These are phyloP conservation scores for Aureobasidium lini DNA, from an alignment of 2,329 filamentous ascomycete species.

Conservation along the genomic window DNA sequence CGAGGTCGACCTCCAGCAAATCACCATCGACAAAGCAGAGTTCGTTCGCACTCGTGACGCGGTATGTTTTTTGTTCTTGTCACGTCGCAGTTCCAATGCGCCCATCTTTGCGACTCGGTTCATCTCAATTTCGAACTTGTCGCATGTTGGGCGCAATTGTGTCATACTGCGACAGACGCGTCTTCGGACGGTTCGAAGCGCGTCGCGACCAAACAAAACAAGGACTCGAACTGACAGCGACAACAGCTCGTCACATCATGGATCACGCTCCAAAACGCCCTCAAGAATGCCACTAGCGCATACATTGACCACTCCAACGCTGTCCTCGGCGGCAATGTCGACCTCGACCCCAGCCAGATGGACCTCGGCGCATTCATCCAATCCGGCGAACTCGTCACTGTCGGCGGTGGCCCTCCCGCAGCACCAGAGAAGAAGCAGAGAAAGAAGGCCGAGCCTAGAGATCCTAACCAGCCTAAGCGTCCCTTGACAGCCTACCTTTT, in stretches of 20 bases:
- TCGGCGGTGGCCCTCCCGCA: slow-evolving; percentile 10
- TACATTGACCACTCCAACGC: slow-evolving; percentile 86
- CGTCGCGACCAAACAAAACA: slow-evolving; percentile 13
- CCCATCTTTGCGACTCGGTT: slow-evolving; percentile 17
- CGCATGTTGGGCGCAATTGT: slow-evolving; percentile 9
- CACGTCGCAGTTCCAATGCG: neutral
- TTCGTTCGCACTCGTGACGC: slow-evolving; percentile 75
- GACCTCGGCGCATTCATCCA: slow-evolving; percentile 9
- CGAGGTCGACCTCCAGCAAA: slow-evolving; percentile 4
- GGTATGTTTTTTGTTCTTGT: slow-evolving; percentile 48
- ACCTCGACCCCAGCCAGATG: slow-evolving; percentile 21
- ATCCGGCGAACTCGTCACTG: slow-evolving; percentile 12
- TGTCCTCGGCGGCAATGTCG: slow-evolving; percentile 51
- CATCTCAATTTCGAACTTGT: neutral
- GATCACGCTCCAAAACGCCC: slow-evolving; percentile 68
- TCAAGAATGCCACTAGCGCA: slow-evolving; percentile 71
- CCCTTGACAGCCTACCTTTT: slow-evolving; percentile 92
- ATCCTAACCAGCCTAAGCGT: slow-evolving; percentile 91
- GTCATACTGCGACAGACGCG: slow-evolving; percentile 11
- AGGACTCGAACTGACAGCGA: slow-evolving; percentile 31
- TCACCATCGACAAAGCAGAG: slow-evolving; percentile 45
- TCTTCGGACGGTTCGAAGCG: slow-evolving; percentile 13
- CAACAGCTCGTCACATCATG: slow-evolving; percentile 67
- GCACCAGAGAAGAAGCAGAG: slow-evolving; percentile 25
- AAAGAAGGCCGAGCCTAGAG: slow-evolving; percentile 45